phyloP scores from a whole-genome alignment of 2,329 filamentous ascomycete genomes.

The Neocatenulostroma microsporum region DNA sequence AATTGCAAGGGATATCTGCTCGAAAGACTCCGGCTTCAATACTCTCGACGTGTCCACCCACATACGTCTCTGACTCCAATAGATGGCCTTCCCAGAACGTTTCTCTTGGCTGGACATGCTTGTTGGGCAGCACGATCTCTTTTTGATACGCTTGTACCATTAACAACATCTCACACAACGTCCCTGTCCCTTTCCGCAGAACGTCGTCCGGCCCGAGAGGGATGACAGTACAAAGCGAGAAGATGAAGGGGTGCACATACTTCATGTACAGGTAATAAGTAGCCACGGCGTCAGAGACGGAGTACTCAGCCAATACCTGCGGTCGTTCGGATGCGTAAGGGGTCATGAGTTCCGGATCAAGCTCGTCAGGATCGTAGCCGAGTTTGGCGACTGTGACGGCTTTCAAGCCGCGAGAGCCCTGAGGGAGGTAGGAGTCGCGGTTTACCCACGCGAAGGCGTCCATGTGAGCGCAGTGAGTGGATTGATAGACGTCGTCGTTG shows the following conservation, averaged over 20 bases:
- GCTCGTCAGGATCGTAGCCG: slow-evolving; percentile 94
- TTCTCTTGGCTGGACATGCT: slow-evolving; percentile 84
- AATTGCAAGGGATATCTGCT: slow-evolving; percentile 90
- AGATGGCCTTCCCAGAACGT: slow-evolving; percentile 95
- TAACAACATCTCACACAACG: slow-evolving; percentile 97
- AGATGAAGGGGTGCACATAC: slow-evolving; percentile 99
- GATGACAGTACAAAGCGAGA: slow-evolving; percentile 94
- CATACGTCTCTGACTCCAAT: slow-evolving; percentile 94
- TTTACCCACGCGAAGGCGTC: slow-evolving; percentile 99
- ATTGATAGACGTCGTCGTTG: slow-evolving; percentile 92
- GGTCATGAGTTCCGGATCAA: slow-evolving; percentile 96
- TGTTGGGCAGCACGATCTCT: slow-evolving; percentile 89
- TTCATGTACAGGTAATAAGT: slow-evolving; percentile 99
- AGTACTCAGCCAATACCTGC: slow-evolving; percentile 93
- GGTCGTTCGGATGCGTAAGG: slow-evolving; percentile 79
- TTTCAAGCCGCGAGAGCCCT: slow-evolving; percentile 93
- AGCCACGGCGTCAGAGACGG: slow-evolving; percentile 95
- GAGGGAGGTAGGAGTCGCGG: slow-evolving; percentile 93
- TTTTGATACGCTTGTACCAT: slow-evolving; percentile 97
- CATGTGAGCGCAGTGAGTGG: slow-evolving; percentile 94
- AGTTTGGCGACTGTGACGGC: slow-evolving; percentile 97
- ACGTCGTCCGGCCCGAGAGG: slow-evolving; percentile 89
- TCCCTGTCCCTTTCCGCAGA: slow-evolving; percentile 90
- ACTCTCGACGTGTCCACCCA: slow-evolving; percentile 97
- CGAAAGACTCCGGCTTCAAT: slow-evolving; percentile 97